phyloP scores from a whole-genome alignment of 495 filamentous ascomycete species.

The Xylaria acuta region DNA sequence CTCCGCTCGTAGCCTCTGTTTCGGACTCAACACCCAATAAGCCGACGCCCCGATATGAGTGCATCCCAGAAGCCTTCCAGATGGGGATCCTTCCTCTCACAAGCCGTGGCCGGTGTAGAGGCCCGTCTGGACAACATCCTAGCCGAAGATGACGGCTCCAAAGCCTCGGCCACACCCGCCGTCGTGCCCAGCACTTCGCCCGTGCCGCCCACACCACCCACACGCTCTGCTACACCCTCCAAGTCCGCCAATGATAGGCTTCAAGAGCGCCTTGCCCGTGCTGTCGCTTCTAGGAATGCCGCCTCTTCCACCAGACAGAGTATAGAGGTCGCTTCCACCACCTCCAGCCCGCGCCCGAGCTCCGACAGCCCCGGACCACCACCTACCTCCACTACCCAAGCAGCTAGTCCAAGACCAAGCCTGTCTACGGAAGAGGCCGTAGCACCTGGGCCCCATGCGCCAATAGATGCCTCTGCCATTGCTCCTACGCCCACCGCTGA shows the following conservation, averaged over 20 bases:
- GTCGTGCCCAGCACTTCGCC: slow-evolving; percentile 24
- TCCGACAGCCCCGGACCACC: slow-evolving; percentile 26
- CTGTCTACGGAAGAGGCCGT: slow-evolving; percentile 18
- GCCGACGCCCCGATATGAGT: slow-evolving; percentile 39
- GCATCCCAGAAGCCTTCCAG: slow-evolving; percentile 54
- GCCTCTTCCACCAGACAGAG: slow-evolving; percentile 33
- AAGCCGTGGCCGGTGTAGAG: slow-evolving; percentile 93
- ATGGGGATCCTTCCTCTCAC: slow-evolving; percentile 88
- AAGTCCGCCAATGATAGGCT: slow-evolving; percentile 73
- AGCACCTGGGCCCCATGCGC: not conserved
- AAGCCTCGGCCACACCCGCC: slow-evolving; percentile 40
- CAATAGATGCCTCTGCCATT: not conserved
- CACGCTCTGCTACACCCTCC: slow-evolving; percentile 43
- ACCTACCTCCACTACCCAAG: not conserved
- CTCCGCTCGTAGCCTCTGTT: slow-evolving; percentile 19
- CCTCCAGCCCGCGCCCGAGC: slow-evolving; percentile 37
- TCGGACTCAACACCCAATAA: slow-evolving; percentile 2
- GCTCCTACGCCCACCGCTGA: slow-evolving; percentile 21
- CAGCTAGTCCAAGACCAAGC: slow-evolving; percentile 23
- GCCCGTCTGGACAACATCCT: slow-evolving; percentile 91
- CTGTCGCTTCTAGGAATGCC: slow-evolving; percentile 56
- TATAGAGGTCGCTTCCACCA: slow-evolving; percentile 29
- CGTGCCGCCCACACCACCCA: slow-evolving; percentile 24
- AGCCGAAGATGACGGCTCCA: slow-evolving; percentile 67
- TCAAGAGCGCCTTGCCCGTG: slow-evolving; percentile 81